Base-by-base conservation (phyloP, 108 stramenopile species). In the Mayamaea pseudoterrestris region DNA sequence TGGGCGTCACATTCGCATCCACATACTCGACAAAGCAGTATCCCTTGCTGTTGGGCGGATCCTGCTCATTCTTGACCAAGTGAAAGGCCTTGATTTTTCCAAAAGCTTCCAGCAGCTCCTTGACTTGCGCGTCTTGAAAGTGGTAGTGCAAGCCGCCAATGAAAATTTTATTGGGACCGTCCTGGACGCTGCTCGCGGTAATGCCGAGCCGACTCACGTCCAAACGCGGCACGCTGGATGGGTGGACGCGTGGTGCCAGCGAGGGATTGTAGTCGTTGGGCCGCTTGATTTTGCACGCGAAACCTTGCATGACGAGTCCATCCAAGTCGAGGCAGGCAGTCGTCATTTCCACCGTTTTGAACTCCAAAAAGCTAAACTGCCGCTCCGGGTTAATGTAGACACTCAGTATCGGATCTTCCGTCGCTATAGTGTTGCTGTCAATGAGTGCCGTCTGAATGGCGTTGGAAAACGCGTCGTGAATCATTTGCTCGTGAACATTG, bases 101-200 rank as follows among this genome's bases (percentile, higher is more conserved):
- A 64, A 94, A 98, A 0, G 96, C 87, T 44, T 66, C 50, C 35
- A 99, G 60, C 35, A 99, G 67, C 69, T 99, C 94, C 45, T 81
- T 53, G 3, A 97, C 86, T 67, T 98, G 92, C 24, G 75, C 66
- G 32, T 96, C 96, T 5, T 67, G 64, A 35, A 99, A 61, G 53
- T 97, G 90, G 57, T 97, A 93, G 9, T 95, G 96, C 23, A 99
- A 69, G 9, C 98, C 98, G 12, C 98, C 96, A 44, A 99, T 80
- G 55, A 99, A 99, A n/a, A 99, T 74, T 71, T 97, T 99, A 68
- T 96, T 88, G 32, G 95, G 95, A 23, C 96, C 88, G 67, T 98
- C 98, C 17, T 72, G 74, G n/a, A 99, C 96, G 13, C 68, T 83
- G 27, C 66, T 55, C 14, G 65, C 58, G n/a, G 95, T 61, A 35